Percentiles rank a stretch among this genome's conserved stretches.
Conservation (phyloP, 768 basidiomycete species). For the Candolleomyces efflorescens region DNA sequence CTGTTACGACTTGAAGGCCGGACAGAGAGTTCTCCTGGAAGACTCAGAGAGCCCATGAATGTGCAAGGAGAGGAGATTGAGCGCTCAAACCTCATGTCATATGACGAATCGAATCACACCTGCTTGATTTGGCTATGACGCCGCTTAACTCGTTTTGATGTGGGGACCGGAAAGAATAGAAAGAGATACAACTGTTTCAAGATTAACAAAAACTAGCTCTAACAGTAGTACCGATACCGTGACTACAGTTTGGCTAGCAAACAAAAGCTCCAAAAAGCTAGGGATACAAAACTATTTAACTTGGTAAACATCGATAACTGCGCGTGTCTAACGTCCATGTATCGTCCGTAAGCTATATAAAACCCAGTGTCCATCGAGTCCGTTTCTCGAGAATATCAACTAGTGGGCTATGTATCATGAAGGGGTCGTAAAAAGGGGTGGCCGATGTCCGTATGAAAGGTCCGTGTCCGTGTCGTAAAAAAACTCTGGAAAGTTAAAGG, state of each 20-base stretch:
- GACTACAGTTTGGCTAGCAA: neutral
- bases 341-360: constrained; percentile 10
- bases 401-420: constrained; percentile 4
- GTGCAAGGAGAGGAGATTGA: no score
- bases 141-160: no score
- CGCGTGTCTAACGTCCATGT: constrained; percentile 2
- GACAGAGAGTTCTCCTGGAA: no score
- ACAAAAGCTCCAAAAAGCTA: neutral
- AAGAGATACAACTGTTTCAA: no score
- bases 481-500: neutral
- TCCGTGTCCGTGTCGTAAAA: constrained; percentile 13
- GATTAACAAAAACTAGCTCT: no score
- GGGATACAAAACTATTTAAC: neutral
- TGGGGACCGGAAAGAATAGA: no score
- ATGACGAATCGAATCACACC: no score
- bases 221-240: neutral
- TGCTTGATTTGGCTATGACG: no score
- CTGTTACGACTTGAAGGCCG: neutral
- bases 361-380: constrained; percentile 12
- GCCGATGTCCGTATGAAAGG: constrained; percentile 10
- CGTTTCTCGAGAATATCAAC: constrained; percentile 9
- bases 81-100: no score
- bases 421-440: constrained; percentile 1
- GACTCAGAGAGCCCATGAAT: no score
- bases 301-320: neutral